Conservation (phyloP, 192 early-diverging fungal species). For the Coemansia biformis region DNA sequence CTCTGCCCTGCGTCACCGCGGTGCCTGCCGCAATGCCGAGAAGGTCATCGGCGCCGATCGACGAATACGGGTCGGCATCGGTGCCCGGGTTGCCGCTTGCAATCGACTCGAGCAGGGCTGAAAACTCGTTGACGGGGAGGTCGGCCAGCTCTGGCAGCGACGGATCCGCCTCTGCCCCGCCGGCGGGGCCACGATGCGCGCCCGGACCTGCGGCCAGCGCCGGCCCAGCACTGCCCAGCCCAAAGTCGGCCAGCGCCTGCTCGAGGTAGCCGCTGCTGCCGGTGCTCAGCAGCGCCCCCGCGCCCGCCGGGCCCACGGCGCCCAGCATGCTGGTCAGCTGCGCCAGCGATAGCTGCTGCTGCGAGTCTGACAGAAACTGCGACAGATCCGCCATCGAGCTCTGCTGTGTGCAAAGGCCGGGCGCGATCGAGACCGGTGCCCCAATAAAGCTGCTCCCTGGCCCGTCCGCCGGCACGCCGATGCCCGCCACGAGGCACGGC, state of each 20-base stretch:
- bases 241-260: slow-evolving; percentile 36
- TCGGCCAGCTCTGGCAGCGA: slow-evolving; percentile 28
- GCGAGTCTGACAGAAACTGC: slow-evolving; percentile 30
- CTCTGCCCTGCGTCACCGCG: too few species aligned
- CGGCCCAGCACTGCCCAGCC: slow-evolving; percentile 17
- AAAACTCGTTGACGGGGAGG: slow-evolving; percentile 39
- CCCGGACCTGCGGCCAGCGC: neutral
- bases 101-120: slow-evolving; percentile 47
- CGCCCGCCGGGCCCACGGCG: slow-evolving; percentile 1
- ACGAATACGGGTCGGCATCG: slow-evolving; percentile 26
- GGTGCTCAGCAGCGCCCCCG: too few species aligned
- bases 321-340: slow-evolving; percentile 42
- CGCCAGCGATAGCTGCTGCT: slow-evolving; percentile 42
- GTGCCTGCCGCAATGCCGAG: too few species aligned
- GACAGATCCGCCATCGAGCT: slow-evolving; percentile 31
- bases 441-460: slow-evolving; percentile 1
- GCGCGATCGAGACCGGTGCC: too few species aligned
- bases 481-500: too few species aligned
- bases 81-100: slow-evolving; percentile 15
- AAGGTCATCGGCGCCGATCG: slow-evolving; percentile 21
- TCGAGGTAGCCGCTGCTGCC: slow-evolving; percentile 26
- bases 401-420: too few species aligned
- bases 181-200: neutral
- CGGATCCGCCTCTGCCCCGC: slow-evolving; percentile 2
- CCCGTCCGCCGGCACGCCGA: too few species aligned